Percentiles rank a stretch among this genome's conserved stretches.
phyloP scores from a whole-genome alignment of 2,329 filamentous ascomycete genomes.

The Zymoseptoria brevis region DNA sequence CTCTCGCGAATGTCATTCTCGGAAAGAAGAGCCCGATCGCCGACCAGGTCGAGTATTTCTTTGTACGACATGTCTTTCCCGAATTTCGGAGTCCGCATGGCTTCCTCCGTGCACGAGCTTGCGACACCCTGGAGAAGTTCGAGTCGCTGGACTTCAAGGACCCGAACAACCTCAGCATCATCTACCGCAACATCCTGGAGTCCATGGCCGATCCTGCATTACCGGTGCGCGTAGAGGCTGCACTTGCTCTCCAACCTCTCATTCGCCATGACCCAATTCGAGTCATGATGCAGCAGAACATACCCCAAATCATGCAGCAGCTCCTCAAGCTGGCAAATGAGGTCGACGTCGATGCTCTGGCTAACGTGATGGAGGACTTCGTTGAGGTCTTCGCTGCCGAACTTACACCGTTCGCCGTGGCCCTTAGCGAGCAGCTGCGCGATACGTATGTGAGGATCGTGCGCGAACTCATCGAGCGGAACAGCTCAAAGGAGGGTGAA shows the following conservation, averaged over 20 bases:
- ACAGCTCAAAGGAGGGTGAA: constrained; percentile 66
- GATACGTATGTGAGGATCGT: constrained; percentile 96
- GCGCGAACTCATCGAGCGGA: constrained; percentile 81
- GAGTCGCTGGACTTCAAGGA: constrained; percentile 97
- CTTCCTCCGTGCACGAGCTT: constrained; percentile 87
- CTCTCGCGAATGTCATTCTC: constrained; percentile 83
- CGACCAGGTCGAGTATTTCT: constrained; percentile 95
- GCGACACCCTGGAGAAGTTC: constrained; percentile 96
- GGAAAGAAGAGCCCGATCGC: constrained; percentile 98
- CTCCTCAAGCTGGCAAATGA: constrained; percentile 94
- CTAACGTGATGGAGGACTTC: constrained; percentile 99
- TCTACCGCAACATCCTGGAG: constrained; percentile 93
- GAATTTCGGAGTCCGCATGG: constrained; percentile 91
- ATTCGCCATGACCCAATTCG: constrained; percentile 94
- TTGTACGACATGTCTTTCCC: constrained; percentile 95
- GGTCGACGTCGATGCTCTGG: constrained; percentile 91
- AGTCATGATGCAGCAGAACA: constrained; percentile 92
- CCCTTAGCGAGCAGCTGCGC: constrained; percentile 86
- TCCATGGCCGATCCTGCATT: constrained; percentile 93
- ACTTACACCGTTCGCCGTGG: constrained; percentile 92
- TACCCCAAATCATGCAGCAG: constrained; percentile 99
- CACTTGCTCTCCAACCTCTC: constrained; percentile 85
- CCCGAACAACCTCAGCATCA: constrained; percentile 85
- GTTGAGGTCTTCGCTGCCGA: constrained; percentile 98
- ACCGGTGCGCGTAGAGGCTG: constrained; percentile 88